Percentiles rank a stretch among this genome's conserved stretches.
Conservation (phyloP, 2,329 filamentous ascomycete genomes). For the Epichloe brachyelytri region DNA sequence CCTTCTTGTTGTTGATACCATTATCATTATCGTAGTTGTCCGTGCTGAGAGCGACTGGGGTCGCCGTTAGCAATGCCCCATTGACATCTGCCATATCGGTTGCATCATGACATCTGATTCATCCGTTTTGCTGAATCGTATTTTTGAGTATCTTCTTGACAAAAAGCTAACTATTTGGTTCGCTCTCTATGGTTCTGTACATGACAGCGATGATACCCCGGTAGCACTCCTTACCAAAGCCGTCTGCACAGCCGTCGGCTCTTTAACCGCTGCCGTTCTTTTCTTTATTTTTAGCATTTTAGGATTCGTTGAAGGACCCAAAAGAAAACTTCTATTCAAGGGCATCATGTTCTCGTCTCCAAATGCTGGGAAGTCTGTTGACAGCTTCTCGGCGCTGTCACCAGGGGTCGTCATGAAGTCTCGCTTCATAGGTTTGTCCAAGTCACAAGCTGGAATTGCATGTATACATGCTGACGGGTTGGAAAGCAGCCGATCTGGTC, state of each 20-base stretch:
- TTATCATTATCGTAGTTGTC: conserved; percentile 8
- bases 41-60: background rate
- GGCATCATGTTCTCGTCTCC: conserved; percentile 46
- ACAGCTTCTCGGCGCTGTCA: conserved; percentile 46
- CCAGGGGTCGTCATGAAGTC: conserved; percentile 39
- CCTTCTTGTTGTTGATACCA: no score
- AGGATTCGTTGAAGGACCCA: background rate
- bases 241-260: conserved; percentile 24
- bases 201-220: conserved; percentile 35
- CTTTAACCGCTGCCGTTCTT: conserved; percentile 6
- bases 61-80: background rate
- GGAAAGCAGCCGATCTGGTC: conserved; percentile 28
- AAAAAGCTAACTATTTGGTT: background rate
- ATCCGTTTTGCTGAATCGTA: background rate
- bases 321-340: conserved; percentile 5
- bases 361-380: conserved; percentile 50
- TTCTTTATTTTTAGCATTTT: background rate
- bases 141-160: conserved; percentile 1
- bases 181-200: background rate
- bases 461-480: conserved; percentile 11
- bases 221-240: conserved; percentile 22
- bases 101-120: background rate
- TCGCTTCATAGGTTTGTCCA: conserved; percentile 43
- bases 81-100: background rate
- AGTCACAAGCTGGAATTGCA: background rate